Evolutionary conservation across 495 filamentous ascomycete genomes (phyloP).

Genomic region (Xylaria flabelliformis): DNA sequence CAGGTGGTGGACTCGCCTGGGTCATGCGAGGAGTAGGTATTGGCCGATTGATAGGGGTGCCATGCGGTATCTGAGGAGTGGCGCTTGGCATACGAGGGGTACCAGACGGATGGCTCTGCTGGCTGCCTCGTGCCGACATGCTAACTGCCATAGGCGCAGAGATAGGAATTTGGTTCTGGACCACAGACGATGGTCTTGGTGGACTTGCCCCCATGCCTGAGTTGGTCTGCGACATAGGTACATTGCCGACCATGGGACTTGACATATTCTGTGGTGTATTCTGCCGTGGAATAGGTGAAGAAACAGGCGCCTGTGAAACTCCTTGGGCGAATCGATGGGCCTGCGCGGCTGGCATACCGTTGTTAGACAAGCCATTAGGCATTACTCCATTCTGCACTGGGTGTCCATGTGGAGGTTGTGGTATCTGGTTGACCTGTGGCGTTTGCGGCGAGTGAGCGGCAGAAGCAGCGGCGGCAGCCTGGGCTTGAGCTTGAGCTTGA

Average conservation of each 20-base stretch:
- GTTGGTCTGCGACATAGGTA: constrained; percentile 80
- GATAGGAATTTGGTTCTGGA: constrained; percentile 72
- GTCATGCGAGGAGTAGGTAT: constrained; percentile 75
- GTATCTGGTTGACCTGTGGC: constrained; percentile 35
- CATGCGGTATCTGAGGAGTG: constrained; percentile 78
- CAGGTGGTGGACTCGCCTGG: constrained; percentile 71
- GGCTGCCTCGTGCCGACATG: constrained; percentile 80
- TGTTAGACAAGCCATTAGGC: constrained; percentile 51
- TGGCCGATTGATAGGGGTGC: constrained; percentile 70
- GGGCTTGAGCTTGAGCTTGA: constrained; percentile 43
- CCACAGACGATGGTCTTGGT: constrained; percentile 74
- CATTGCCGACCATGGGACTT: constrained; percentile 74
- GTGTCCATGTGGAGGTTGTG: constrained; percentile 47
- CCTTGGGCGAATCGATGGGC: constrained; percentile 61
- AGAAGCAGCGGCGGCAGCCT: constrained; percentile 45
- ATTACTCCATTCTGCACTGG: constrained; percentile 50
- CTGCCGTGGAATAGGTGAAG: constrained; percentile 80
- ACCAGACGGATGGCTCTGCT: constrained; percentile 75
- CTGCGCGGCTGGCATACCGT: constrained; percentile 45
- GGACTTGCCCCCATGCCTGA: constrained; percentile 83
- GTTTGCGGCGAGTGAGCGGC: constrained; percentile 49
- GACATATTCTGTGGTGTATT: constrained; percentile 79
- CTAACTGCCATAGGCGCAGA: constrained; percentile 66
- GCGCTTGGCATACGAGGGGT: constrained; percentile 82
- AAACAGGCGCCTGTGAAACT: constrained; percentile 72